phyloP scores from a whole-genome alignment of 2,329 filamentous ascomycete genomes.

The Ceratocystis albifundus region DNA sequence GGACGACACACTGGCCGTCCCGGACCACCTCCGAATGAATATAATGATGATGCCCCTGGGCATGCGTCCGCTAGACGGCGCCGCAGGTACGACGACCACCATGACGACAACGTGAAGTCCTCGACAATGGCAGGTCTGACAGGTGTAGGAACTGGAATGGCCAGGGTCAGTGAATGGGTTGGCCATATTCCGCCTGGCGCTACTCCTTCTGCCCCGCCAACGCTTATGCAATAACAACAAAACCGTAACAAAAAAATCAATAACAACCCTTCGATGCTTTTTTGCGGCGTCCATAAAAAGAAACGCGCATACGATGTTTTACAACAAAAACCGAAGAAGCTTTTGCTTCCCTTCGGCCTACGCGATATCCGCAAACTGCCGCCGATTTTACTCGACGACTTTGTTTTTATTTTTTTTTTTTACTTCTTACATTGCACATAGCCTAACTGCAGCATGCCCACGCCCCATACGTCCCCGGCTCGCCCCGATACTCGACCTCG shows the following conservation, averaged over 20 bases:
- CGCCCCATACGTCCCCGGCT: background rate
- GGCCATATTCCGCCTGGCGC: conserved; percentile 37
- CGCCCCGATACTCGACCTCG: background rate
- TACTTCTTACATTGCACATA: conserved; percentile 5
- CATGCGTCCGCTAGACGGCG: conserved; percentile 22
- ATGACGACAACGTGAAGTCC: conserved; percentile 26
- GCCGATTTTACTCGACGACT: conserved; percentile 8
- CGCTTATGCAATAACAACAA: conserved; percentile 14
- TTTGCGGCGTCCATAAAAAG: background rate
- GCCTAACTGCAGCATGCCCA: conserved; percentile 1
- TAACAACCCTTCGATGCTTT: background rate
- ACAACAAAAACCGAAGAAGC: background rate
- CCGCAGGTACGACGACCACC: conserved; percentile 21
- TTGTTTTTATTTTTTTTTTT: background rate
- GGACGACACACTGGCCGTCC: conserved; percentile 17
- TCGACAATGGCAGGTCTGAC: conserved; percentile 40
- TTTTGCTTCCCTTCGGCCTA: background rate
- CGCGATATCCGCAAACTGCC: background rate
- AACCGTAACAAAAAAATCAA: conserved; percentile 8
- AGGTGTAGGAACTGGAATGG: conserved; percentile 36
- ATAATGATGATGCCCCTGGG: conserved; percentile 23
- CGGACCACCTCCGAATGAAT: conserved; percentile 17
- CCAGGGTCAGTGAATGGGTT: conserved; percentile 40
- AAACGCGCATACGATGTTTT: background rate
- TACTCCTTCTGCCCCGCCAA: conserved; percentile 28